Evolutionary conservation across 257 asterid species (phyloP), one percentile per base, ranked within the genome.

Genomic region (Solanum habrochaites): DNA sequence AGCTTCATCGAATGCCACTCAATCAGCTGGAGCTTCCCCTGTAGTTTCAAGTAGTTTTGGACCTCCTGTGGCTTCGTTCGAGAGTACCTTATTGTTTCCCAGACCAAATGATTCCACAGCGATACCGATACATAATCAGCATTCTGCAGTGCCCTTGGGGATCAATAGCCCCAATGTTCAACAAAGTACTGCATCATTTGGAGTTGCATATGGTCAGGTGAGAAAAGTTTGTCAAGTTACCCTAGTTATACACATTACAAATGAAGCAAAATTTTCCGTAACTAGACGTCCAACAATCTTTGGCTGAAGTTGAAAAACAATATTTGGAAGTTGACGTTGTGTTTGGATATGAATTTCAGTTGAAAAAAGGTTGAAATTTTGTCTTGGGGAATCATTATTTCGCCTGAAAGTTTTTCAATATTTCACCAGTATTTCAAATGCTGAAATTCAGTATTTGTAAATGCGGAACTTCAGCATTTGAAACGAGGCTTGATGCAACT

Each of bases 181-280:
- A 42, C 90, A 78, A 83, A 88, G 88, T 90, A 84, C 87, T 52
- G n/a, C 89, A 39, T 42, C 91, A 2, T 89, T 56, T 85, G 93
- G 85, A 70, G 86, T 86, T 70, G 52, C 15, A n/a, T 43, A 83
- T 87, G 87, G 85, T 78, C 93, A 90, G 93, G 95, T 92, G 83
- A 31, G 86, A 32, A 66, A 52, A 47, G 42, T 20, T 29, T 37
- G 27, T 39, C 31, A 47, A 49, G 27, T 32, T 35, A 69, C 35
- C 5, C 14, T 72, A 40, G 20, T 40, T 66, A 40, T 71, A 32
- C 35, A 0, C 45, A 1, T 74, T 74, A 74, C 82, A 40, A 11
- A 74, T 74, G 84, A 74, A 27, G 35, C 4, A 42, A 42, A 69
- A 74, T 37, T 45, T 42, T 77, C 0, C 25, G 2, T 37, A 72